Conservation (phyloP, 768 basidiomycete species). For the Podaxis mareebaensis region DNA sequence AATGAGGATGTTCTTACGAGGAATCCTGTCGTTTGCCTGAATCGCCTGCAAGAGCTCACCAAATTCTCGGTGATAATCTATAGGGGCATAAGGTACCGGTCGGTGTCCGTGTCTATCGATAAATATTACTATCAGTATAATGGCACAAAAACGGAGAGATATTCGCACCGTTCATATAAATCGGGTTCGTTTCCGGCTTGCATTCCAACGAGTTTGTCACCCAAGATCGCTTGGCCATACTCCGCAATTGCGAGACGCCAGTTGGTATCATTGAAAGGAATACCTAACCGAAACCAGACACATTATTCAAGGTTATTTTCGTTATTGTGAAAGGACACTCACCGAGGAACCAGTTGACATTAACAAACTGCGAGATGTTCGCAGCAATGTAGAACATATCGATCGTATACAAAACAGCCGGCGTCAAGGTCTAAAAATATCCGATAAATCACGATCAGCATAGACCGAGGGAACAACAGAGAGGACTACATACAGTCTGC, state of each 20-base stretch:
- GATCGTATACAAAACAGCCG: constrained; percentile 60
- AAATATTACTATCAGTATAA: background rate
- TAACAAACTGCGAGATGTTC: constrained; percentile 58
- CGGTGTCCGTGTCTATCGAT: constrained; percentile 22
- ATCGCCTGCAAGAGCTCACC: constrained; percentile 40
- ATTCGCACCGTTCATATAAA: constrained; percentile 49
- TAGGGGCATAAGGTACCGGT: constrained; percentile 24
- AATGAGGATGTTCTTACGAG: constrained; percentile 45
- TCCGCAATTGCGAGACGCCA: constrained; percentile 57
- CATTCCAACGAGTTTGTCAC: constrained; percentile 63
- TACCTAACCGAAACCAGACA: constrained; percentile 23
- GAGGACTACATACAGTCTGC: constrained; percentile 22
- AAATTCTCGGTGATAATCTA: constrained; percentile 51
- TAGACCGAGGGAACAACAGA: background rate
- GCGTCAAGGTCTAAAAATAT: constrained; percentile 53
- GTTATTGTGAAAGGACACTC: constrained; percentile 10
- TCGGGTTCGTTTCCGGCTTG: constrained; percentile 83
- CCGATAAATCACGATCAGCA: background rate
- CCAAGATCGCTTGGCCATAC: constrained; percentile 61
- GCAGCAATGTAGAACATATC: constrained; percentile 68
- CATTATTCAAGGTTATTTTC: background rate
- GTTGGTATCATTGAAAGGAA: constrained; percentile 70
- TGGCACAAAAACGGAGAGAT: constrained; percentile 11
- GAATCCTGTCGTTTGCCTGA: constrained; percentile 33
- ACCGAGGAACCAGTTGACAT: constrained; percentile 69